Base-by-base conservation (phyloP, 768 basidiomycete species). In the Pleurotus djamor region DNA sequence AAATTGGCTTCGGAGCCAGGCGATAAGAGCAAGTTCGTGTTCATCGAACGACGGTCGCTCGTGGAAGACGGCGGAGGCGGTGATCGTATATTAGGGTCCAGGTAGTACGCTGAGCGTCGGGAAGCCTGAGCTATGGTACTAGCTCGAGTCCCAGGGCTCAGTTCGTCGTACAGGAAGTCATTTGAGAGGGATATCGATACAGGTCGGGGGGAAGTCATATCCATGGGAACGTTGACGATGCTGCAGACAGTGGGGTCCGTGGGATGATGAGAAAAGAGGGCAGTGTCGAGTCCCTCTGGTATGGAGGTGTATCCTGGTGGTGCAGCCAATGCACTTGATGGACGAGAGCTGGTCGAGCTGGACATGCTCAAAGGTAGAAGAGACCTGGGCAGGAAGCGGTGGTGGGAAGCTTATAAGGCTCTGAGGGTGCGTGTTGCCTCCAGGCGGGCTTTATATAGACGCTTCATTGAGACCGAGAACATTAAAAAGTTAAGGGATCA, bases 271-370 rank as follows among this genome's bases (percentile, higher is more conserved):
- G 37, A 44, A 41, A 21, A 56, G 4, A 28, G 16, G 10, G 54
- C 41, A 3, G 54, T 38, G 43, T 56, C 54, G 14, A 56, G 28
- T 14, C 54, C 54, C 37, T 56, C 54, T 43, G 54, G 54, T 7
- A 56, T 56, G n/a, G 54, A 56, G 7, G 54, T 41, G 54, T 56
- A 56, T 9, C 54, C 54, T 44, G 54, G 54, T 10, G 54, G 54
- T 5, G 54, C 37, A 37, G 35, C 32, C 4, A n/a, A 10, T 2
- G 54, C n/a, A 16, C 45, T 17, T 12, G 45, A 38, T 5, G 41
- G 38, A 12, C 14, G 32, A 17, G 41, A 16, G 7, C 28, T 16
- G 12, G 54, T 41, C 7, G 37, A 41, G 38, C 54, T 56, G 8
- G 52, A 28, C 52, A 54, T 54, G 17, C 38, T 41, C 38, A 41